Evolutionary conservation across 73 alveolate genomes (phyloP).

Genomic region (Tetrahymena elliotti): DNA sequence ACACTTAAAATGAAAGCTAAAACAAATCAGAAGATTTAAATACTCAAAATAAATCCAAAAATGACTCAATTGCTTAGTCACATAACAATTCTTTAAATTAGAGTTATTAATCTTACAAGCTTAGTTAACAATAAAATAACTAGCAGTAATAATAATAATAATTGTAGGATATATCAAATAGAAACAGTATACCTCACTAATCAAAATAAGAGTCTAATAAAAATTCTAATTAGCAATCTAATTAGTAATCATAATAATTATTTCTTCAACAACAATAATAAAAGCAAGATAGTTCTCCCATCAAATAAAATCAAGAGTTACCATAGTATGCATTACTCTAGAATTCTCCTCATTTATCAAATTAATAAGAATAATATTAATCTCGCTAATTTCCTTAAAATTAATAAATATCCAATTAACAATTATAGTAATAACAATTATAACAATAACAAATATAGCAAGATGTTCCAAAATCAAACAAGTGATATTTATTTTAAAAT

Average conservation of each 20-base stretch:
- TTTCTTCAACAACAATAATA: too few relatives aligned
- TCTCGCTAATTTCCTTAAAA: neutral
- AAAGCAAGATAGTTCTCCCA: neutral
- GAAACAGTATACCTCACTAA: neutral
- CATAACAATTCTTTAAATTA: neutral
- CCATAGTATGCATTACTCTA: neutral
- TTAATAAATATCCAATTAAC: too few relatives aligned
- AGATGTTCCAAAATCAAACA: neutral
- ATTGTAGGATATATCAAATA: neutral
- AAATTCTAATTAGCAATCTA: neutral
- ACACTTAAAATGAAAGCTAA: neutral
- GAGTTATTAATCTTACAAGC: neutral
- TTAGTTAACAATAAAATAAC: too few relatives aligned
- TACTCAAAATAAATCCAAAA: neutral
- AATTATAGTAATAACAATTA: too few relatives aligned
- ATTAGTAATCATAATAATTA: neutral
- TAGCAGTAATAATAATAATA: neutral
- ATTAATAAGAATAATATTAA: too few relatives aligned
- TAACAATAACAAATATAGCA: neutral
- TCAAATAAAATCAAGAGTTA: too few relatives aligned
- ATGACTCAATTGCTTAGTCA: neutral
- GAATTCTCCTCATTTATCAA: neutral
- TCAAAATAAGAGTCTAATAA: neutral
- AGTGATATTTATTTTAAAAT: neutral
- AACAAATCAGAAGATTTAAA: neutral